Base-by-base conservation (phyloP, 179 eudicot species). In the Carnegiea gigantea region DNA sequence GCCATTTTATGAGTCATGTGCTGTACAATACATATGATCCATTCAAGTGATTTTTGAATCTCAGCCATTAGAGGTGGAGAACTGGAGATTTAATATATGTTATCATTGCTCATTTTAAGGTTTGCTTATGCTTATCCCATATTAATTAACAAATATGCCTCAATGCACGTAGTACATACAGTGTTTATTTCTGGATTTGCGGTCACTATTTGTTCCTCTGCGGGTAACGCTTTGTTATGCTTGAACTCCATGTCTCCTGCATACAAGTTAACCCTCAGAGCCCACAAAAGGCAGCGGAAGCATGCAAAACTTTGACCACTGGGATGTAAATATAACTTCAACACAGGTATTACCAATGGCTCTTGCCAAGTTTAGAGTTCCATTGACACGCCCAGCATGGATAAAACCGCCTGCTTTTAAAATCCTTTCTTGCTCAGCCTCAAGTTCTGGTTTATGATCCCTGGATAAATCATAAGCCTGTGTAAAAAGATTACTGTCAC, bases 211-310 rank as follows among this genome's bases (percentile, higher is more conserved):
- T 94, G 98, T 85, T 93, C 86, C 79, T 94, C 97, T 68, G 94
- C 91, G 48, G 98, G 91, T 83, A 93, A 85, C 48, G 86, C 80
- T 83, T 88, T 91, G 73, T 93, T 90, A 80, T 83, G 86, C 89
- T 94, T 94, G 83, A 93, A 83, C 74, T 94, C 97, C 89, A 90
- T 85, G 79, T 94, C 98, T 43, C 98, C 98, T 94, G 90, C 82
- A 81, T 49, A 74, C 62, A 72, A 70, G 9, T 78, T 28, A 20
- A 81, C 40, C 33, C 36, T 62, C 33, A 70, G 53, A n/a, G 73
- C 77, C 60, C 78, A 70, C 72, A 81, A 8, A 76, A 5, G 62
- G 14, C 18, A 26, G 5, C 15, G 30, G 59, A 62, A 20, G 23
- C 40, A 64, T 73, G 5, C 17, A 81, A 73, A 70, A 49, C 38